A percentile compares a stretch with the other conserved stretches of the same genome.
Evolutionary conservation across 106 monocot genomes (phyloP).

Genomic region (Phalaenopsis aphrodite): DNA sequence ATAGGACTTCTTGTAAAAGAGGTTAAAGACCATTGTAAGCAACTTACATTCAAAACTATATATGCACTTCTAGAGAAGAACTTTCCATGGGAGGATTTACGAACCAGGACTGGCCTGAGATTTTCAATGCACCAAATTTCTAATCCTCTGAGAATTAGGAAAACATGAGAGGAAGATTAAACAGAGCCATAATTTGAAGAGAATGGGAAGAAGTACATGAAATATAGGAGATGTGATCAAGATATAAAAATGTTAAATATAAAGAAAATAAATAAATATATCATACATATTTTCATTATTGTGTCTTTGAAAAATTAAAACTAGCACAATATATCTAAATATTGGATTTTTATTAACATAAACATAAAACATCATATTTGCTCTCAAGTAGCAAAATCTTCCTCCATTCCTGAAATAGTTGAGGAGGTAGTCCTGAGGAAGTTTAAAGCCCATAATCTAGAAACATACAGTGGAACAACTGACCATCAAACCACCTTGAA

Average conservation of each 20-base stretch:
- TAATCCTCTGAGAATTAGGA: slow-evolving; percentile 8
- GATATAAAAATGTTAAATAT: not conserved
- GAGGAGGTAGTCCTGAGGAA: too few species aligned
- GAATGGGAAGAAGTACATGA: not conserved
- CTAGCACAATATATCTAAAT: too few species aligned
- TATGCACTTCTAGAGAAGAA: slow-evolving; percentile 76
- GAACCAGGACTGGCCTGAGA: slow-evolving; percentile 53
- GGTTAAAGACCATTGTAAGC: not conserved
- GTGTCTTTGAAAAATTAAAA: too few species aligned
- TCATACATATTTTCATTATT: too few species aligned
- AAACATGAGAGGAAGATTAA: not conserved
- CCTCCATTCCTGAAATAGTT: too few species aligned
- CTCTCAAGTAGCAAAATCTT: too few species aligned
- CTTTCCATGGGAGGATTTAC: slow-evolving; percentile 58
- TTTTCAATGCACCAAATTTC: slow-evolving; percentile 91
- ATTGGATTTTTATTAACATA: too few species aligned
- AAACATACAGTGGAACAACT: too few species aligned
- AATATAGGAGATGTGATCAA: not conserved
- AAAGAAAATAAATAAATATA: too few species aligned
- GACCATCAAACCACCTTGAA: too few species aligned
- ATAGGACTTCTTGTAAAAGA: not conserved
- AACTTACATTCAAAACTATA: slow-evolving; percentile 61
- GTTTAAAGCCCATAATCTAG: too few species aligned
- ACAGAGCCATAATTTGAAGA: not conserved
- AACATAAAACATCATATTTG: too few species aligned